phyloP scores from a whole-genome alignment of 2,329 filamentous ascomycete species.

The Neurospora sp. region DNA sequence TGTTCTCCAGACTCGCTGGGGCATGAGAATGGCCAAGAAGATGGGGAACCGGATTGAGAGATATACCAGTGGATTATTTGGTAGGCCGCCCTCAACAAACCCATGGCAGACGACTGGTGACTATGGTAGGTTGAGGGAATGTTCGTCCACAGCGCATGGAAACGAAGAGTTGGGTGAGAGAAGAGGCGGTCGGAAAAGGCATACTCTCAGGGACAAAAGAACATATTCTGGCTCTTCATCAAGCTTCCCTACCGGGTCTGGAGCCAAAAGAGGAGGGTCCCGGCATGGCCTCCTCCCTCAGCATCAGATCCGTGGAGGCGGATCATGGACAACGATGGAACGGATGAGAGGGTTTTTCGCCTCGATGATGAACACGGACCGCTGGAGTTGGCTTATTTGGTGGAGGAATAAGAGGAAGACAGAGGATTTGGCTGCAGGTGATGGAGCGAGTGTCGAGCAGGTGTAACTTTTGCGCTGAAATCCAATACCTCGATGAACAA shows the following conservation, averaged over 20 bases:
- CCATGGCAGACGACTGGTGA: neutral
- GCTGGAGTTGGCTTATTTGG: neutral
- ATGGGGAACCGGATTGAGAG: conserved; percentile 7
- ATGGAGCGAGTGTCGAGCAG: neutral
- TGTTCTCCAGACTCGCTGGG: conserved; percentile 33
- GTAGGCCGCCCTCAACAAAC: neutral
- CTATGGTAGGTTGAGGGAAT: neutral
- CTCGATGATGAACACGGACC: neutral
- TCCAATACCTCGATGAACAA: neutral
- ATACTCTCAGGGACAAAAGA: neutral
- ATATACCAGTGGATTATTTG: neutral
- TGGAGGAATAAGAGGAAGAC: neutral
- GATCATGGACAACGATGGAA: neutral
- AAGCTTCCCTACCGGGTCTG: neutral
- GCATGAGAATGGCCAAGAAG: conserved; percentile 17
- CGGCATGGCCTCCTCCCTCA: neutral
- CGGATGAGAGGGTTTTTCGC: neutral
- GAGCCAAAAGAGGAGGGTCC: neutral
- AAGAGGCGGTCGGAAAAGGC: neutral
- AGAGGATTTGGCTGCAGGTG: neutral
- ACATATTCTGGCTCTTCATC: neutral
- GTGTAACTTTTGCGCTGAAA: neutral
- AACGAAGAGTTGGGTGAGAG: neutral
- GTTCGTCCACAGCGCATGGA: neutral
- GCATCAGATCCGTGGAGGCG: neutral